These are phyloP conservation scores for Limtongia smithiae DNA, from an alignment of 805 yeast genomes.

Conservation along the genomic window DNA sequence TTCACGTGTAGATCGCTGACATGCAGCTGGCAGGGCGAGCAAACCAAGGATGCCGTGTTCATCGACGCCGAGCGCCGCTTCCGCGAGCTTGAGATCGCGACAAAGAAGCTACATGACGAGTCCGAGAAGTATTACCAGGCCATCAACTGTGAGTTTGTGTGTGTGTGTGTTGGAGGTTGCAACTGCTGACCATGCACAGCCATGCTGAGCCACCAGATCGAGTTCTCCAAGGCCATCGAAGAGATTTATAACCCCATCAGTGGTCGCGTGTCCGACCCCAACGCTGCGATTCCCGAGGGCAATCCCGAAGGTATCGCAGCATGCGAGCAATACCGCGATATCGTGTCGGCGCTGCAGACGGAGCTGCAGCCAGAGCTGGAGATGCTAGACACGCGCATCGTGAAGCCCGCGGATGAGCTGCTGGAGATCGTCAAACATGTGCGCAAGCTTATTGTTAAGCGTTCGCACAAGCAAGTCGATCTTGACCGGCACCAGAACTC, in stretches of 20 bases:
- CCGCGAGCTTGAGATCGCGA: constrained; percentile 84
- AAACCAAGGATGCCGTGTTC: constrained; percentile 81
- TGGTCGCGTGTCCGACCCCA: constrained; percentile 88
- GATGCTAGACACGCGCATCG: constrained; percentile 82
- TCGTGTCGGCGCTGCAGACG: constrained; percentile 80
- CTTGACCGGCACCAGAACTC: constrained; percentile 77
- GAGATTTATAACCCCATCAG: constrained; percentile 94
- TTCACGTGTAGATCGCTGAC: background rate
- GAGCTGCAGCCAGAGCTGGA: constrained; percentile 89
- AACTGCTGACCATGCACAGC: constrained; percentile 18
- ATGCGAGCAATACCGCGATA: constrained; percentile 82
- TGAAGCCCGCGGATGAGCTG: constrained; percentile 87
- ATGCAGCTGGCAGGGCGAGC: constrained; percentile 35
- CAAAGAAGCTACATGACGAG: constrained; percentile 84
- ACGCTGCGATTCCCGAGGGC: constrained; percentile 80
- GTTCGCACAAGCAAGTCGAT: constrained; percentile 93
- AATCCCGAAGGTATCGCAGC: constrained; percentile 97
- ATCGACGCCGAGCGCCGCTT: constrained; percentile 95
- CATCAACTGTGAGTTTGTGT: constrained; percentile 64
- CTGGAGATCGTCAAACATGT: constrained; percentile 75
- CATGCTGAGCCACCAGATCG: constrained; percentile 89
- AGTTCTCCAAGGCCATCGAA: constrained; percentile 91
- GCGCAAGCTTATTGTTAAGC: constrained; percentile 90
- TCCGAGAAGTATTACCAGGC: constrained; percentile 86
- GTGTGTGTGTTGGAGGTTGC: too few species aligned